Base-by-base conservation (phyloP, 2,329 filamentous ascomycete genomes). In the Clonostachys chloroleuca region DNA sequence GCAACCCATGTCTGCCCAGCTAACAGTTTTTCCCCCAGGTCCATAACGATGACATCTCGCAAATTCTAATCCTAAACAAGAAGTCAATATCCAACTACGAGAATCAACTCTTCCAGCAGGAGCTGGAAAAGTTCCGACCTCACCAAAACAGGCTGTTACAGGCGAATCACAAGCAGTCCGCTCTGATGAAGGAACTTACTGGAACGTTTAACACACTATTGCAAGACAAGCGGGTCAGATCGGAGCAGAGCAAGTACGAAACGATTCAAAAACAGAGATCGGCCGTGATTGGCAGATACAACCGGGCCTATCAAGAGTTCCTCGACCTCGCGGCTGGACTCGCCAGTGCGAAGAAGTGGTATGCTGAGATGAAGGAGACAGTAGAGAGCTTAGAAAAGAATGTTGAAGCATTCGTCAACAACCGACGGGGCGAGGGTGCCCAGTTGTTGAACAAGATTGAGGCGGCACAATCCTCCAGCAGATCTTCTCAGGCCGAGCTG, bases 241-340 rank as follows among this genome's bases (percentile, higher is more conserved):
- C 90, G 1, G 94, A 99, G 66, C 92, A 97, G 70, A 95, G 84
- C 70, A 96, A 95, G 67, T 97, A 96, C 60, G 94, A 99, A 63
- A 72, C 78, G 2, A 89, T 96, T 53, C 92, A 91, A 46, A 80
- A 90, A 47, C 91, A 96, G 62, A 80, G 90, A 40, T 87, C 84
- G 44, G 76, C 83, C 0, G 92, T 95, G 5, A 82, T 96, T 67
- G 84, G 83, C 57, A 89, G 85, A 62, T 99, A 97, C 68, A 92
- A 91, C 66, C 87, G 90, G 51, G 84, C 94, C 2, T 95, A 95
- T 58, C 90, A 96, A 64, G 90, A 92, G 52, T 97, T 96, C 64
- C 80, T 95, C 50, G 92, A 96, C 57, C 79, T 99, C 12, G 83
- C 89, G 53, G 87, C 91, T 9, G 94, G 94, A 3, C 74, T 99